Evolutionary conservation across 768 basidiomycete species (phyloP), one percentile per base, ranked within the genome.

Genomic region (Boletus sp.): DNA sequence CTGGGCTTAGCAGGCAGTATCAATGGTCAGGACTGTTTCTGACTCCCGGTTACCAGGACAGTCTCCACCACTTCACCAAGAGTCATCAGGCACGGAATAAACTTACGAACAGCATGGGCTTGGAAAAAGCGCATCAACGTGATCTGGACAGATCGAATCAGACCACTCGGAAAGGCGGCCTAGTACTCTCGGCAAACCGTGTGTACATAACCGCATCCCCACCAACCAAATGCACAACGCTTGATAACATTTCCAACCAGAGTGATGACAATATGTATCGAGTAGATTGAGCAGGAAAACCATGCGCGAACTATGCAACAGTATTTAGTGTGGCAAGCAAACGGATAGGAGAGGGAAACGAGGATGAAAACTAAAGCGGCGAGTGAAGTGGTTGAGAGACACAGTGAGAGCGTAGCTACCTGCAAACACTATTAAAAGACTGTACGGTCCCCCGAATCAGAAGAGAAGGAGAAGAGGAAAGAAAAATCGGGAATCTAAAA

Each of bases 221-320:
- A 32, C 4, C 29, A 42, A 43, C 34, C 38, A 53, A 41, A 46
- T 34, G 48, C 46, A 58, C 34, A 46, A 41, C 11, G 42, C 38
- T 33, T 51, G 33, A 50, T 53, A 33, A 27, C 53, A 54, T 64
- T 52, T 60, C 56, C 59, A 48, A 53, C 52, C 60, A 51, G 49
- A 52, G 45, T 41, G 45, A 56, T 55, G 52, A 47, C 61, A 64
- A 53, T 60, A 58, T 50, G 60, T 63, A 60, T 58, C n/a, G 53
- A 27, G 55, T 63, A 67, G 62, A 68, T 68, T 54, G 58, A 63
- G 66, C 55, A 67, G 53, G 49, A 53, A 56, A 52, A 52, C 56
- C 53, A 59, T 57, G 56, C 55, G 50, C 21, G 48, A 56, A 64
- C 50, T 47, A 63, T 66, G 64, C 62, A 54, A 65, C 57, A 54